phyloP scores from a whole-genome alignment of 495 filamentous ascomycete genomes.

The Hyaloscypha variabilis region DNA sequence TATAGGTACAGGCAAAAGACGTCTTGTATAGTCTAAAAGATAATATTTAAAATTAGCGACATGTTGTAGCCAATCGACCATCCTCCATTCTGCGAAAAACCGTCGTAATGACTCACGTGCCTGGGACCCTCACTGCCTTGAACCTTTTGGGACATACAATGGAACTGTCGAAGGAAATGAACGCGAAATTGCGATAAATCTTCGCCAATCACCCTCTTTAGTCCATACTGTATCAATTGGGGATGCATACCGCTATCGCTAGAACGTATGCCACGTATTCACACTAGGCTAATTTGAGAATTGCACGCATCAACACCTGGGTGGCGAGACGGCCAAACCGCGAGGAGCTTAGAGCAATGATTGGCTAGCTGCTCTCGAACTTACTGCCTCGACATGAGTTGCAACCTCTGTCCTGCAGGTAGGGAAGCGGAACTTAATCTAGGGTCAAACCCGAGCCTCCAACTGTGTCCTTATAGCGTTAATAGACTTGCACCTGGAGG shows the following conservation, averaged over 20 bases:
- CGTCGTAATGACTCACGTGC: no score
- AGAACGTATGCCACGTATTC: constrained; percentile 7
- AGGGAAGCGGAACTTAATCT: constrained; percentile 8
- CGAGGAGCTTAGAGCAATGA: background rate
- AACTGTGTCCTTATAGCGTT: constrained; percentile 5
- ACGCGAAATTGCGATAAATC: no score
- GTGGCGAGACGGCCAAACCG: constrained; percentile 1
- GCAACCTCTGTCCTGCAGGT: constrained; percentile 6
- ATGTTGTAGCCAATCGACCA: no score
- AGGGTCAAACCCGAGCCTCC: constrained; percentile 4
- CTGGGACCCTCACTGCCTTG: no score
- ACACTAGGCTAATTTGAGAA: constrained; percentile 2
- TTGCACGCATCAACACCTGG: constrained; percentile 2
- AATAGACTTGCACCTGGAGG: constrained; percentile 5
- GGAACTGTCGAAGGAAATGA: no score
- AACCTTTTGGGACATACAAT: no score
- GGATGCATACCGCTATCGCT: constrained; percentile 3
- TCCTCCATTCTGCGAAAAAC: no score
- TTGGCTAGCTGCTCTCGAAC: constrained; percentile 3
- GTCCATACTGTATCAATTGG: background rate
- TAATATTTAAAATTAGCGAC: no score
- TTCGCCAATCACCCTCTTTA: constrained; percentile 2
- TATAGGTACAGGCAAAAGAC: no score
- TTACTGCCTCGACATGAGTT: constrained; percentile 8
- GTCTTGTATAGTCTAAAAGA: no score